Base-by-base conservation (phyloP, 2,329 filamentous ascomycete genomes). In the Alternaria atra region DNA sequence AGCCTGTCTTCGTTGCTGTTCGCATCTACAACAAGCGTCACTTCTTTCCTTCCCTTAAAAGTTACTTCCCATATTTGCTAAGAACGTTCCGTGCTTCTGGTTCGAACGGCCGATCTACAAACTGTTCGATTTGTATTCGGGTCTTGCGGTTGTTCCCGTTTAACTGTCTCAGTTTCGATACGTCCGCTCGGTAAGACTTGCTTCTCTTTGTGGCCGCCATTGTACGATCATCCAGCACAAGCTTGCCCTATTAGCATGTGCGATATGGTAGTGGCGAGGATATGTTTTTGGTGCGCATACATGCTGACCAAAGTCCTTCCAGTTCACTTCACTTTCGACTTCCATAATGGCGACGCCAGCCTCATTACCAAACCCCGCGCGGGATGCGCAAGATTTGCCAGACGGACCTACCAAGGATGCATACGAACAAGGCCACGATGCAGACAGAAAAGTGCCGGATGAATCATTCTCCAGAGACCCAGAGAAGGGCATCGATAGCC, bases 361-460 rank as follows among this genome's bases (percentile, higher is more conserved):
- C 13, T 61, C 67, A 35, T 56, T 61, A 30, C 54, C 63, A 3
- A 68, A 71, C 40, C 62, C 70, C 6, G 43, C 57, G 17, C 55
- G 58, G 51, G 70, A 73, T 42, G 51, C 67, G 42, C 48, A 60
- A 58, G 62, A 72, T 29, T 55, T 73, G 3, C 46, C 63, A 8
- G 52, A 73, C 20, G 67, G 71, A 44, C 69, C 70, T 40, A 53
- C 52, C 15, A 62, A 61, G 32, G 64, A 71, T 51, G 68, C 71
- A 59, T 73, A 70, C 53, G 64, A 70, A 51, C 63, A 75, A 61
- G 66, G 68, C 9, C 69, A 73, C 17, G 72, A 75, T 56, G 70
- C 67, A 55, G 72, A 77, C 23, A 20, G 34, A 6, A 56, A 61
- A n/a, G 4, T 20, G 15, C 55, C 60, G 30, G 59, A 64, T 30